Percentiles rank a stretch among this genome's conserved stretches.
phyloP scores from a whole-genome alignment of 495 filamentous ascomycete genomes.

The Cercophora sp. region DNA sequence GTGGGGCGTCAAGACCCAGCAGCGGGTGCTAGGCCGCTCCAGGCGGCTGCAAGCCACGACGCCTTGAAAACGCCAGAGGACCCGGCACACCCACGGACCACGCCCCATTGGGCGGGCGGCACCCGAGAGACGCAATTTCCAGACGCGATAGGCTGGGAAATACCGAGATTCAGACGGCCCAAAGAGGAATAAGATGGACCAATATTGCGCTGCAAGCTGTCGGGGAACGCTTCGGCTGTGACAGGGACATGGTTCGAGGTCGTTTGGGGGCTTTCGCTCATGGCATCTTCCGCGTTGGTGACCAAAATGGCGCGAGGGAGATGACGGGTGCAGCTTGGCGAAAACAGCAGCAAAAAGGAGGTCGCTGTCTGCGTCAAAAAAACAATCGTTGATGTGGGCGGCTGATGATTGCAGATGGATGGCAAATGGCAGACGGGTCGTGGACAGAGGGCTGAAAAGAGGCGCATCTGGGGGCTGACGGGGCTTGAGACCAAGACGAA shows the following conservation, averaged over 20 bases:
- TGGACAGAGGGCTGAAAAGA: slow-evolving; percentile 8
- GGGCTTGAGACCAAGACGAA: slow-evolving; percentile 8
- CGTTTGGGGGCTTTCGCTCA: slow-evolving; percentile 9
- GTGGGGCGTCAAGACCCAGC: too few species aligned
- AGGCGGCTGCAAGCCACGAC: slow-evolving; percentile 11
- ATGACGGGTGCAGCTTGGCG: slow-evolving; percentile 5
- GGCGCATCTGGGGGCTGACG: slow-evolving; percentile 8
- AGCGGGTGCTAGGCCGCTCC: slow-evolving; percentile 1
- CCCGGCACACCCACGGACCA: slow-evolving; percentile 1
- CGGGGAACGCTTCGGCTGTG: slow-evolving; percentile 22
- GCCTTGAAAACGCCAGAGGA: not conserved
- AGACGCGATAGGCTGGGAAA: slow-evolving; percentile 24
- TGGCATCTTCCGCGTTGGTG: slow-evolving; percentile 8
- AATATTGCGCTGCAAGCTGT: slow-evolving; percentile 34
- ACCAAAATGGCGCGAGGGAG: slow-evolving; percentile 5
- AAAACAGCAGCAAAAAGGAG: not conserved
- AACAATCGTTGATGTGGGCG: too few species aligned
- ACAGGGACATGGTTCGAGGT: slow-evolving; percentile 6
- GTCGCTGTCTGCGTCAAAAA: too few species aligned
- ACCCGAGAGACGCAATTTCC: slow-evolving; percentile 16
- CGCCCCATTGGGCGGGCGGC: not conserved
- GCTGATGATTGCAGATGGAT: not conserved
- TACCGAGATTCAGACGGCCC: slow-evolving; percentile 22
- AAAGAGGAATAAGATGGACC: slow-evolving; percentile 19
- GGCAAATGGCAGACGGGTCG: not conserved